phyloP scores from a whole-genome alignment of 2,329 filamentous ascomycete species.

The Onygenales sp. region DNA sequence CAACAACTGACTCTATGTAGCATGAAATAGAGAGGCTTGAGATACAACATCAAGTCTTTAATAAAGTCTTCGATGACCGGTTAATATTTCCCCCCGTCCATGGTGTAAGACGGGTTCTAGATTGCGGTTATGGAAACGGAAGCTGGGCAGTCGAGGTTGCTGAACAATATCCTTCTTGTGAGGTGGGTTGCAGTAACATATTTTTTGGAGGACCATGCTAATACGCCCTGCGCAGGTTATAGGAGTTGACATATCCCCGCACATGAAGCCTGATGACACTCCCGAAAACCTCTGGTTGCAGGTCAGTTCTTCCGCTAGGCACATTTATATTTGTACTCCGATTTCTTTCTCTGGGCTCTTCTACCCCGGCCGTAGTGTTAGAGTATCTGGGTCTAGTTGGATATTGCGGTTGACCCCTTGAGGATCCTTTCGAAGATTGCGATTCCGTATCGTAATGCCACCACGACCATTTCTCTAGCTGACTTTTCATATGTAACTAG shows the following conservation, averaged over 20 bases:
- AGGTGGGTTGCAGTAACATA: conserved; percentile 39
- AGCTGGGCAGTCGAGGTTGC: conserved; percentile 63
- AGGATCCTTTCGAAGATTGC: neutral
- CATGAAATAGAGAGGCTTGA: conserved; percentile 59
- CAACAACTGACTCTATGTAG: conserved; percentile 31
- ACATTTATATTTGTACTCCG: neutral
- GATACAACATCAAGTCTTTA: conserved; percentile 54
- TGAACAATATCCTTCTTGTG: conserved; percentile 51
- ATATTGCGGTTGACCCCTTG: neutral
- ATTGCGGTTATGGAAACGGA: conserved; percentile 64
- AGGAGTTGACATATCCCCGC: conserved; percentile 62
- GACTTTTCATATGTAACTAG: conserved; percentile 19
- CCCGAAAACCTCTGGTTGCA: conserved; percentile 62
- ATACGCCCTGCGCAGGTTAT: conserved; percentile 44
- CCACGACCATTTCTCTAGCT: conserved; percentile 7
- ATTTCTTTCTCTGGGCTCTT: neutral
- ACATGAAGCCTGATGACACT: conserved; percentile 55
- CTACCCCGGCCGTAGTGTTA: too few relatives aligned
- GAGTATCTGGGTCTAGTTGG: neutral
- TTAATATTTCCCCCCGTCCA: conserved; percentile 61
- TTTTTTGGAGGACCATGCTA: neutral
- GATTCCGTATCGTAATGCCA: neutral
- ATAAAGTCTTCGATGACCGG: conserved; percentile 54
- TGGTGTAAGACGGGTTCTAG: conserved; percentile 51
- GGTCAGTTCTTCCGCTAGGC: conserved; percentile 23